A percentile compares a stretch with the other conserved stretches of the same genome.
These are phyloP conservation scores for Ilex paraguariensis DNA, from an alignment of 305 asterid species.

Conservation along the genomic window DNA sequence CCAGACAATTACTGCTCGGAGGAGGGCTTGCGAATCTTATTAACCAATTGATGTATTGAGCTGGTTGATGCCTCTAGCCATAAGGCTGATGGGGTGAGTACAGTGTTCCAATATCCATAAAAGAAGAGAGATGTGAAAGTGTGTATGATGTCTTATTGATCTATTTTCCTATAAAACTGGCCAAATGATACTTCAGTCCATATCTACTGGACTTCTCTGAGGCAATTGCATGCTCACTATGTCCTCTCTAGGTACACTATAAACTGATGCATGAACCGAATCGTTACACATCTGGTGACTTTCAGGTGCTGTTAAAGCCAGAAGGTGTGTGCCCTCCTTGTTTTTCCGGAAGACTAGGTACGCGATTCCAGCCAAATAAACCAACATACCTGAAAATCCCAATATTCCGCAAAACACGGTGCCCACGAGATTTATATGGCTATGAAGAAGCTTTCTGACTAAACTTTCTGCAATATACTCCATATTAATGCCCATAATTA, in stretches of 20 bases:
- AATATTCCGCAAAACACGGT: conserved; percentile 56
- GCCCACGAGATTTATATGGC: conserved; percentile 33
- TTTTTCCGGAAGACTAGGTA: conserved; percentile 66
- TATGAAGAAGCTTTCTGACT: conserved; percentile 47
- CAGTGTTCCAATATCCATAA: no score
- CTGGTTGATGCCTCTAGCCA: no score
- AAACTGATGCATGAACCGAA: conserved; percentile 6
- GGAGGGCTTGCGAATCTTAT: no score
- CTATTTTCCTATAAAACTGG: no score
- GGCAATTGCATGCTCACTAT: conserved; percentile 79
- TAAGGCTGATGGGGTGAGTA: no score
- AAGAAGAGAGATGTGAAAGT: no score
- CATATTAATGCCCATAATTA: conserved; percentile 80
- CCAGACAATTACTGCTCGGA: no score
- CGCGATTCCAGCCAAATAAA: conserved; percentile 58
- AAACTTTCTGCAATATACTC: conserved; percentile 65
- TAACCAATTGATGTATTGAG: no score
- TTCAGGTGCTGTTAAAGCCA: conserved; percentile 46
- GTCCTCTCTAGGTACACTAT: conserved; percentile 61
- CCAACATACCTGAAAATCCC: conserved; percentile 57
- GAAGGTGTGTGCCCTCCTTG: conserved; percentile 55
- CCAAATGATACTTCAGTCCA: conserved; percentile 20
- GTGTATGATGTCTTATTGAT: no score
- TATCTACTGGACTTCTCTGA: conserved; percentile 36
- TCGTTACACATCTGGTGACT: conserved; percentile 28